Evolutionary conservation across 1,139 yeast species (phyloP), one percentile per base, ranked within the genome.

Genomic region (Zygotorulaspora mrakii): DNA sequence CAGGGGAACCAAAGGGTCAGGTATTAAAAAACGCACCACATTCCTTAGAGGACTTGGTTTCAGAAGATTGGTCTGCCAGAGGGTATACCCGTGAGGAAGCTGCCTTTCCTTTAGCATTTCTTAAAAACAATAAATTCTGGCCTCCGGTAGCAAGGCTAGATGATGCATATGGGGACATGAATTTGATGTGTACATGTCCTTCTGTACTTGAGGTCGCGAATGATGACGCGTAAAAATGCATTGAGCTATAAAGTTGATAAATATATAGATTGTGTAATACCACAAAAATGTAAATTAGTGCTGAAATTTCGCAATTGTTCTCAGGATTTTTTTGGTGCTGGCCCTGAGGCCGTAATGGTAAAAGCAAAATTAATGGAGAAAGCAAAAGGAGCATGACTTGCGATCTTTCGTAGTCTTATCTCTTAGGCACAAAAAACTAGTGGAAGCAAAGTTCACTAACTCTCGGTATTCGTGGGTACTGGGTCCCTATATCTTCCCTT

Each of bases 71-170:
- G 63, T 88, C 95, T 81, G 66, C 76, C 18, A 78, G 97, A 62
- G 95, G 96, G 2, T 91, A 91, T 68, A 74, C 95, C 6, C 77
- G 97, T 61, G 94, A 87, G 59, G 80, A 82, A 62, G 98, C 98
- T 5, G 97, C 94, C 9, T 91, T 78, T 65, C 97, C 98, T 43
- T 70, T 87, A 49, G 77, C 82, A 14, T 79, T 74, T 61, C 74
- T 91, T 61, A 78, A 75, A 61, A 68, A 70, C 26, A 73, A 81
- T 62, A 91, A 91, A 67, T 85, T 89, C 65, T 91, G 98, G 98
- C 97, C 98, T 31, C 72, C 89, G 1, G 96, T 88, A 33, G 76
- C 95, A 11, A 78, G 97, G 64, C 74, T 91, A 47, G 95, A 91
- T 62, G 98, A 91, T 61, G 82, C 94, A 8, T 89, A 82, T 58